Conservation (phyloP, 2,329 filamentous ascomycete genomes). For the Purpureocillium takamizusanense region DNA sequence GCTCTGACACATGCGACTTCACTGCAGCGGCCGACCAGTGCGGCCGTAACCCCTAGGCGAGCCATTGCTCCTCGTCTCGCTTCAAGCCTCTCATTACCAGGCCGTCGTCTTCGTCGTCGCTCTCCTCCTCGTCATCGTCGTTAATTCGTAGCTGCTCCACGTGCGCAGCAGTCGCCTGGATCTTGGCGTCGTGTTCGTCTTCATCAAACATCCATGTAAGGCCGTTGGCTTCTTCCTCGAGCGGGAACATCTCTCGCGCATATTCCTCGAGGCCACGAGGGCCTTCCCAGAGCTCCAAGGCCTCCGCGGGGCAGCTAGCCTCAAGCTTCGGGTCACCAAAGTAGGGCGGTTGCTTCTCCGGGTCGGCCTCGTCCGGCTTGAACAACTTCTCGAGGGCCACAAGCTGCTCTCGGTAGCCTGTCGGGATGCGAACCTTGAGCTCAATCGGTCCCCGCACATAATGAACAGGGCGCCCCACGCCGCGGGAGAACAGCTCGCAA, state of each 20-base stretch:
- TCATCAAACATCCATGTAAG: slow-evolving; percentile 79
- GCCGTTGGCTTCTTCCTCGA: slow-evolving; percentile 92
- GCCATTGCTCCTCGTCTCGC: slow-evolving; percentile 51
- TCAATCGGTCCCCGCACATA: slow-evolving; percentile 76
- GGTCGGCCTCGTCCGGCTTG: slow-evolving; percentile 38
- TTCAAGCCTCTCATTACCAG: slow-evolving; percentile 48
- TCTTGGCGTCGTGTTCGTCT: slow-evolving; percentile 32
- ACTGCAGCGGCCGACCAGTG: no score
- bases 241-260: slow-evolving; percentile 82
- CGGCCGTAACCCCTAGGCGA: slow-evolving; percentile 29
- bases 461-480: slow-evolving; percentile 65
- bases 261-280: slow-evolving; percentile 90
- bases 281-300: slow-evolving; percentile 82
- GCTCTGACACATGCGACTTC: no score
- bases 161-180: slow-evolving; percentile 22
- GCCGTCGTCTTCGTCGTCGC: slow-evolving; percentile 47
- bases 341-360: slow-evolving; percentile 51
- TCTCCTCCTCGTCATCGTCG: slow-evolving; percentile 31
- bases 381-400: slow-evolving; percentile 58
- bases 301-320: slow-evolving; percentile 60
- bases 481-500: slow-evolving; percentile 70
- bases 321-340: slow-evolving; percentile 52
- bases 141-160: slow-evolving; percentile 31
- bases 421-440: slow-evolving; percentile 75
- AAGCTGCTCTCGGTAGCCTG: slow-evolving; percentile 82